Conservation (phyloP, 1,284 basidiomycete genomes). For the Boletus holoroseus region DNA sequence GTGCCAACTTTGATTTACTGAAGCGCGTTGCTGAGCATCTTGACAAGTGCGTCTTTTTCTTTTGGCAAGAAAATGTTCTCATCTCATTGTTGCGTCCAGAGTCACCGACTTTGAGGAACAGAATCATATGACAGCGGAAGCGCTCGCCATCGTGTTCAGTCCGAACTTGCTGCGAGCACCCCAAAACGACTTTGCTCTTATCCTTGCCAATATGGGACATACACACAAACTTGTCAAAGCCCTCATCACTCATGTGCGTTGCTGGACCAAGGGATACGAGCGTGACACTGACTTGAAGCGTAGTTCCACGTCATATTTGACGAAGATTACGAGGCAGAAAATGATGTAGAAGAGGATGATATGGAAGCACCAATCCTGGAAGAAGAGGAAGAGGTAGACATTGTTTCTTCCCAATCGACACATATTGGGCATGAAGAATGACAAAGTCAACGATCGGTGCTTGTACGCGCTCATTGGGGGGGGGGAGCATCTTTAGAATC, state of each 20-base stretch:
- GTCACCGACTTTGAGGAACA: constrained; percentile 80
- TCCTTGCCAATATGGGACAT: constrained; percentile 72
- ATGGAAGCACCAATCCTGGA: constrained; percentile 46
- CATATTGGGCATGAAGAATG: constrained; percentile 23
- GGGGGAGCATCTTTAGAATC: constrained; percentile 11
- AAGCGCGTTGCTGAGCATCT: constrained; percentile 74
- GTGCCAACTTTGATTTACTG: constrained; percentile 67
- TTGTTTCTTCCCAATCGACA: constrained; percentile 28
- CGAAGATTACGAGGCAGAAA: constrained; percentile 41
- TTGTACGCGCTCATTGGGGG: constrained; percentile 7
- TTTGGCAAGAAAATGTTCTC: not conserved
- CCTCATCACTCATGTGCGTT: constrained; percentile 68
- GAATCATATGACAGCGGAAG: constrained; percentile 82
- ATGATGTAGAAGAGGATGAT: constrained; percentile 43
- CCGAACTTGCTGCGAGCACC: constrained; percentile 69
- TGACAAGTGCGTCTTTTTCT: constrained; percentile 52
- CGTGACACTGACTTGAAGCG: constrained; percentile 6
- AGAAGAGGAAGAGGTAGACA: constrained; percentile 41
- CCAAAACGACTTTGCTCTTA: constrained; percentile 66
- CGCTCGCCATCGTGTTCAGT: constrained; percentile 77
- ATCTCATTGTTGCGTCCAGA: constrained; percentile 36
- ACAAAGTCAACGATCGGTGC: constrained; percentile 6
- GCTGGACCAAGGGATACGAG: not conserved
- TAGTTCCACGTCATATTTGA: constrained; percentile 51
- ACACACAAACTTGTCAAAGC: constrained; percentile 72